Evolutionary conservation across 2,329 filamentous ascomycete species (phyloP).

Genomic region (Aspergillus pseudonomiae): DNA sequence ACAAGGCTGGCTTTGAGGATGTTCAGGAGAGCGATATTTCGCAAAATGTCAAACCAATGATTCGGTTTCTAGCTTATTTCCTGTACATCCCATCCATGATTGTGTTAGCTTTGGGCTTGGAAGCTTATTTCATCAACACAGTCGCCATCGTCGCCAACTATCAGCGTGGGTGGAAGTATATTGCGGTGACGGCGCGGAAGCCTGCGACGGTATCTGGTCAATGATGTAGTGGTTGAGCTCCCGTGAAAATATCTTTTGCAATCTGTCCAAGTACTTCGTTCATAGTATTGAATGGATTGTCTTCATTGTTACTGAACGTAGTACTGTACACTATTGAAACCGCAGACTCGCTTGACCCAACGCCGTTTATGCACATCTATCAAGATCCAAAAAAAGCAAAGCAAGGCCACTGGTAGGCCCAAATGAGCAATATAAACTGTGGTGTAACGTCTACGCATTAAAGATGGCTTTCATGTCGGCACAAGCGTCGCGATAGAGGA

Average conservation of each 20-base stretch:
- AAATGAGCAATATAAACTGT: neutral
- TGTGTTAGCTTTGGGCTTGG: slow-evolving; percentile 12
- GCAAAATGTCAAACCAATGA: slow-evolving; percentile 12
- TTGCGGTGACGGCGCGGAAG: slow-evolving; percentile 16
- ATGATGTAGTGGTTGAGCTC: neutral
- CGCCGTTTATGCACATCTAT: neutral
- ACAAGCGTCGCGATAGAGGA: slow-evolving; percentile 48
- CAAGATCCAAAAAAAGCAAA: neutral
- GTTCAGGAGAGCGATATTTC: slow-evolving; percentile 14
- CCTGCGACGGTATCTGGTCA: neutral
- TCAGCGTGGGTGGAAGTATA: slow-evolving; percentile 17
- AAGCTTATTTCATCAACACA: slow-evolving; percentile 17
- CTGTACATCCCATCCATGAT: slow-evolving; percentile 13
- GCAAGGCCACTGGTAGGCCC: neutral
- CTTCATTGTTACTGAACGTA: neutral
- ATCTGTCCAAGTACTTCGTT: neutral
- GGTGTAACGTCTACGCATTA: slow-evolving; percentile 20
- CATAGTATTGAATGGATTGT: neutral
- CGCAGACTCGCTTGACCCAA: neutral
- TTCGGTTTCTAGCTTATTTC: slow-evolving; percentile 11
- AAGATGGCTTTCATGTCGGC: slow-evolving; percentile 48
- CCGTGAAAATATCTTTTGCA: neutral
- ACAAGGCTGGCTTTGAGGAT: slow-evolving; percentile 12
- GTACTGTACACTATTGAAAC: slow-evolving; percentile 3
- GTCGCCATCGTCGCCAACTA: slow-evolving; percentile 20